Percentiles rank a stretch among this genome's conserved stretches.
These are phyloP conservation scores for Wakefieldia striispora DNA, from an alignment of 768 basidiomycete species.

Conservation along the genomic window DNA sequence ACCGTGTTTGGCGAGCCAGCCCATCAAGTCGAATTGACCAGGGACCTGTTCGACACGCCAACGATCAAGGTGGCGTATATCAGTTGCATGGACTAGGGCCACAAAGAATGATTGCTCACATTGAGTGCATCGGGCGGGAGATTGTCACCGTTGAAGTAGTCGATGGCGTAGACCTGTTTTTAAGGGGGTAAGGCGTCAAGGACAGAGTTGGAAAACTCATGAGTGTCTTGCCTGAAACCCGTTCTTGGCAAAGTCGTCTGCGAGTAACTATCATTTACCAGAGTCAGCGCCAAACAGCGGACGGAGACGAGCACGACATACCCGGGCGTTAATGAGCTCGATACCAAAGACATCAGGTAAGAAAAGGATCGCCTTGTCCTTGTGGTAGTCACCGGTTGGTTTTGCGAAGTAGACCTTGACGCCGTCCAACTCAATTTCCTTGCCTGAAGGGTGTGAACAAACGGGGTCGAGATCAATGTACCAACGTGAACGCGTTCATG, in stretches of 20 bases:
- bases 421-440: conserved; percentile 38
- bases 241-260: conserved; percentile 42
- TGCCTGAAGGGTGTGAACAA: conserved; percentile 35
- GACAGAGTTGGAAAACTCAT: neutral
- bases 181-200: neutral
- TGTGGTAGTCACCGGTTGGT: conserved; percentile 47
- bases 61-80: neutral
- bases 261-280: conserved; percentile 34
- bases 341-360: conserved; percentile 54
- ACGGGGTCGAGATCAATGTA: neutral
- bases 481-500: neutral
- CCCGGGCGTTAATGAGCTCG: conserved; percentile 45
- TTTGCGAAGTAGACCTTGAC: conserved; percentile 53
- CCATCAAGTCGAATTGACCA: conserved; percentile 22
- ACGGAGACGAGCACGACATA: conserved; percentile 17
- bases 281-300: neutral
- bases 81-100: neutral
- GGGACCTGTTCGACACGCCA: neutral
- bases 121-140: conserved; percentile 13
- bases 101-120: conserved; percentile 1
- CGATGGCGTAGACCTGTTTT: conserved; percentile 20
- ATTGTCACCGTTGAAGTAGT: conserved; percentile 31
- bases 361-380: conserved; percentile 56
- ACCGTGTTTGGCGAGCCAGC: conserved; percentile 44
- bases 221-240: conserved; percentile 33